Percentiles rank a stretch among this genome's conserved stretches.
Evolutionary conservation across 2,329 filamentous ascomycete species (phyloP).

Genomic region (Lojkania enalia): DNA sequence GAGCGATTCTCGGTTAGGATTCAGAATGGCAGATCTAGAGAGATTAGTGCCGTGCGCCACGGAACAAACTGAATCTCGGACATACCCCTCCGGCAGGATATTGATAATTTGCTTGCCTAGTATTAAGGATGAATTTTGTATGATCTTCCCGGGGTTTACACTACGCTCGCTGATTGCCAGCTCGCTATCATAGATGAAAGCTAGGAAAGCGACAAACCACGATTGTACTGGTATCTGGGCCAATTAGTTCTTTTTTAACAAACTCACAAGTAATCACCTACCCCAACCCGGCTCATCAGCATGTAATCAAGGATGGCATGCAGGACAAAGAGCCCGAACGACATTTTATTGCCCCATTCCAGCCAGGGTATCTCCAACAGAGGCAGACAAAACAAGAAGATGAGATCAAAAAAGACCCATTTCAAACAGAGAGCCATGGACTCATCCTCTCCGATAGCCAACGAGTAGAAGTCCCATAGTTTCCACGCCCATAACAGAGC

Average conservation of each 20-base stretch:
- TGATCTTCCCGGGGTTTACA: constrained; percentile 83
- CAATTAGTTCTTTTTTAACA: constrained; percentile 8
- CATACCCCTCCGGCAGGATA: constrained; percentile 87
- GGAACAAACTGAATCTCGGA: constrained; percentile 12
- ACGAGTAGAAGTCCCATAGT: constrained; percentile 79
- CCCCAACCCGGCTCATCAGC: constrained; percentile 89
- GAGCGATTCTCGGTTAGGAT: constrained; percentile 78
- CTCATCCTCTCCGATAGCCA: constrained; percentile 79
- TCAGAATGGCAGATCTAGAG: constrained; percentile 77
- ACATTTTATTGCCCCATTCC: constrained; percentile 79
- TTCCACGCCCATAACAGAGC: constrained; percentile 76
- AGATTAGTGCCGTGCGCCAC: constrained; percentile 7
- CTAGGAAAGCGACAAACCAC: constrained; percentile 72
- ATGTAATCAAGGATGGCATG: constrained; percentile 79
- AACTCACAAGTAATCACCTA: constrained; percentile 46
- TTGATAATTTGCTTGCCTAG: constrained; percentile 97
- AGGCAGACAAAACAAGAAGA: constrained; percentile 85
- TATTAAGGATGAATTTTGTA: constrained; percentile 92
- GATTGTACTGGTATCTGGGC: constrained; percentile 70
- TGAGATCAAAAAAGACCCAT: constrained; percentile 85
- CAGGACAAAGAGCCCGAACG: constrained; percentile 69
- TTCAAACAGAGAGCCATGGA: constrained; percentile 93
- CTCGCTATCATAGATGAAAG: constrained; percentile 89
- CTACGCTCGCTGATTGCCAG: constrained; percentile 89
- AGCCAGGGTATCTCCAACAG: constrained; percentile 93